phyloP scores from a whole-genome alignment of 2,329 filamentous ascomycete genomes.

The Colletotrichum sp. region DNA sequence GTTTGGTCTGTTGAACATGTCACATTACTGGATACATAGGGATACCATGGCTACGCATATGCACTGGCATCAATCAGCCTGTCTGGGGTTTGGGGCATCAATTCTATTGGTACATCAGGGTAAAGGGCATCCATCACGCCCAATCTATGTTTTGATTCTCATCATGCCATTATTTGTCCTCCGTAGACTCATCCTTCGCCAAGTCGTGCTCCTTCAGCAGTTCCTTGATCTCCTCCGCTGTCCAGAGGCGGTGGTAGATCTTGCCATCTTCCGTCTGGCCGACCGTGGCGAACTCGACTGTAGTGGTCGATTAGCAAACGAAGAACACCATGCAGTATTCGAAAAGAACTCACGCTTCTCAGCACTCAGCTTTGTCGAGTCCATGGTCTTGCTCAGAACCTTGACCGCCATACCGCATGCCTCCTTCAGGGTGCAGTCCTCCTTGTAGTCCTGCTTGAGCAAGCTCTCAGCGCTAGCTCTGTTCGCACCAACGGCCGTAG shows the following conservation, averaged over 20 bases:
- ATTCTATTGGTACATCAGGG: constrained; percentile 22
- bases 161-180: constrained; percentile 59
- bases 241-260: constrained; percentile 98
- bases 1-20: background rate
- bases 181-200: constrained; percentile 80
- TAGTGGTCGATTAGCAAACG: constrained; percentile 26
- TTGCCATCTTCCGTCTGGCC: constrained; percentile 94
- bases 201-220: constrained; percentile 95
- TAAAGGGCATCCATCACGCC: constrained; percentile 13
- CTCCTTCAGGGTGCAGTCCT: constrained; percentile 95
- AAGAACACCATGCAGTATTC: background rate
- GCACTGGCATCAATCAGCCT: background rate
- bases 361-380: constrained; percentile 97
- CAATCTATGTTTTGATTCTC: constrained; percentile 18
- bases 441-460: constrained; percentile 99
- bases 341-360: constrained; percentile 85
- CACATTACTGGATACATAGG: background rate
- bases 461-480: constrained; percentile 96
- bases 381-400: constrained; percentile 99
- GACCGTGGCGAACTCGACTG: constrained; percentile 98
- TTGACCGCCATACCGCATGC: constrained; percentile 98
- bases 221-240: constrained; percentile 92
- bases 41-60: background rate
- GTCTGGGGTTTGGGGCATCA: constrained; percentile 10
- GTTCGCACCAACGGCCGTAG: constrained; percentile 96